A percentile compares a stretch with the other conserved stretches of the same genome.
Conservation (phyloP, 2,329 filamentous ascomycete genomes). For the Myriosclerotinia scirpicola region DNA sequence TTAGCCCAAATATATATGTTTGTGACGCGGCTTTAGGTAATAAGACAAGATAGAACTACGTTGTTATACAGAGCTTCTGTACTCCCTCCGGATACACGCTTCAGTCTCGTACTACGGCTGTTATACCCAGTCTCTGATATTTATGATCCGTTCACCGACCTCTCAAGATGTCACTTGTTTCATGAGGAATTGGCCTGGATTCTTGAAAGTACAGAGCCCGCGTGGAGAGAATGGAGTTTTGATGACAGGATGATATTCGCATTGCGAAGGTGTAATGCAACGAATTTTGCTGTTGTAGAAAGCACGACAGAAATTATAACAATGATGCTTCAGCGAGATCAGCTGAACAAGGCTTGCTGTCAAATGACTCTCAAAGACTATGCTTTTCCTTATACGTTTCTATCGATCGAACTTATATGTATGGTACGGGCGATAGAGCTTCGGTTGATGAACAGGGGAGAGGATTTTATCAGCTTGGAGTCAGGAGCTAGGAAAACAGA, state of each 20-base stretch:
- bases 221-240: background rate
- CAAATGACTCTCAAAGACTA: background rate
- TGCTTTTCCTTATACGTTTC: background rate
- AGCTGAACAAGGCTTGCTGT: background rate
- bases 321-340: background rate
- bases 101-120: background rate
- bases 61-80: too few species aligned
- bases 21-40: background rate
- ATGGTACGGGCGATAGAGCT: background rate
- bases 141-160: background rate
- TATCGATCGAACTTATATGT: background rate
- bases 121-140: background rate
- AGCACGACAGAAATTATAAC: background rate
- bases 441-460: background rate
- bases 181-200: background rate
- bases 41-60: too few species aligned
- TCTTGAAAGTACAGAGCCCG: background rate
- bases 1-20: background rate
- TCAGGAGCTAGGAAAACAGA: background rate
- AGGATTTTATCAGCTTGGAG: background rate
- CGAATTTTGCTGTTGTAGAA: too few species aligned
- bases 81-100: too few species aligned
- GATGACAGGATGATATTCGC: background rate
- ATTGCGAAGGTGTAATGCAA: too few species aligned
- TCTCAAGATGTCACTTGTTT: accelerated